Evolutionary conservation across 176 grass and related monocot species (phyloP).

Genomic region (Paspalum notatum): DNA sequence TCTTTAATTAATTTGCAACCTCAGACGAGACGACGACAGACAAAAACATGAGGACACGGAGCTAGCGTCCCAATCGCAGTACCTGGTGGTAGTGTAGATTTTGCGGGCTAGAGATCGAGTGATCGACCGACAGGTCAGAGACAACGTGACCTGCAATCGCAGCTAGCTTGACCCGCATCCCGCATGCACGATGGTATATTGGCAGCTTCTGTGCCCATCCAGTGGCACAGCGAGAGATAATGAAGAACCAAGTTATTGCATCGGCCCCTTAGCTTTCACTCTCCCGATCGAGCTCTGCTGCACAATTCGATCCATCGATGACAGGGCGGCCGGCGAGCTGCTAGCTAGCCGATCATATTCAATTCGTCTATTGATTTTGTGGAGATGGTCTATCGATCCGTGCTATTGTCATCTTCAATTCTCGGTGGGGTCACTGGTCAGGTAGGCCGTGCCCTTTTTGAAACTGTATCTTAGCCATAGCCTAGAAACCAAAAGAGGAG

Average conservation of each 20-base stretch:
- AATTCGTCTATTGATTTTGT: too few species aligned
- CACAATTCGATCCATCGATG: too few species aligned
- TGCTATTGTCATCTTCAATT: too few species aligned
- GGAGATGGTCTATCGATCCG: too few species aligned
- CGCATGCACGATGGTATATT: not conserved
- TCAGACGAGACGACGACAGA: not conserved
- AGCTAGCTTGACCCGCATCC: not conserved
- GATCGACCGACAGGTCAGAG: not conserved
- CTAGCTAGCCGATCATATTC: too few species aligned
- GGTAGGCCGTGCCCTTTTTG: too few species aligned
- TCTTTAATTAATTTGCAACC: not conserved
- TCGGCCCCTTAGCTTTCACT: not conserved
- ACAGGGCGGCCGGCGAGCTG: too few species aligned
- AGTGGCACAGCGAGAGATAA: not conserved
- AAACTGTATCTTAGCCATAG: too few species aligned
- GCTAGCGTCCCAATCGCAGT: not conserved
- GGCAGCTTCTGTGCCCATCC: not conserved
- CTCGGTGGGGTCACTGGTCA: too few species aligned
- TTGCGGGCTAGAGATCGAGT: not conserved
- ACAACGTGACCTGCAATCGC: not conserved
- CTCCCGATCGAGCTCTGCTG: not conserved
- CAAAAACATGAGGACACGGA: slow-evolving; percentile 25
- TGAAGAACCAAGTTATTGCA: not conserved
- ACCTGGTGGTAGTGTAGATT: not conserved
- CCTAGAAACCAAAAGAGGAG: too few species aligned